Evolutionary conservation across 78 protist species (phyloP).

Genomic region (Speleostelium caveatum): DNA sequence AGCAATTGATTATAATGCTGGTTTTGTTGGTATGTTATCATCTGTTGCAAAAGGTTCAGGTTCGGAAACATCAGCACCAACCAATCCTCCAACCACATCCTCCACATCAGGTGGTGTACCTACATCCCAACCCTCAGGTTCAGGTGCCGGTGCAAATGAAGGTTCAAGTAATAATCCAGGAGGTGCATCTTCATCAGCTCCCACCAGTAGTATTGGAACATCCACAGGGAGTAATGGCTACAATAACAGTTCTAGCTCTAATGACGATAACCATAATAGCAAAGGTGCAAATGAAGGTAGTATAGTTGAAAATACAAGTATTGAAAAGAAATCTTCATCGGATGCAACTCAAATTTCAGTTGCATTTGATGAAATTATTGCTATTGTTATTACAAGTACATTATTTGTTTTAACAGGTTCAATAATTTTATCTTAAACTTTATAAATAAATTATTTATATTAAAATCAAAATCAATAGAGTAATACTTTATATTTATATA

Average conservation of each 20-base stretch:
- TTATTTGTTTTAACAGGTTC: too few species aligned
- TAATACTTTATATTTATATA: too few species aligned
- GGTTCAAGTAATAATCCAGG: background rate
- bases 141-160: conserved; percentile 12
- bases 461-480: too few species aligned
- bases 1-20: conserved; percentile 76
- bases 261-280: background rate
- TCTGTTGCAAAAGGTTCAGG: background rate
- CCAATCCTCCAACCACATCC: background rate
- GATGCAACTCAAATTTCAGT: background rate
- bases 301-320: too few species aligned
- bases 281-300: too few species aligned
- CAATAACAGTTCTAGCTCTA: background rate
- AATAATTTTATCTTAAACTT: too few species aligned
- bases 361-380: too few species aligned
- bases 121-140: conserved; percentile 1
- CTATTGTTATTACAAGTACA: too few species aligned
- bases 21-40: conserved; percentile 53
- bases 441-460: too few species aligned
- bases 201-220: background rate
- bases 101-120: background rate
- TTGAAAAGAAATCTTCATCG: background rate
- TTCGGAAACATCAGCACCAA: background rate
- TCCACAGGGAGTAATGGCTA: background rate
- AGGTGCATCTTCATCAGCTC: background rate